These are phyloP conservation scores for Brasenia schreberi DNA, from an alignment of 164 flowering plant genomes.

Conservation along the genomic window DNA sequence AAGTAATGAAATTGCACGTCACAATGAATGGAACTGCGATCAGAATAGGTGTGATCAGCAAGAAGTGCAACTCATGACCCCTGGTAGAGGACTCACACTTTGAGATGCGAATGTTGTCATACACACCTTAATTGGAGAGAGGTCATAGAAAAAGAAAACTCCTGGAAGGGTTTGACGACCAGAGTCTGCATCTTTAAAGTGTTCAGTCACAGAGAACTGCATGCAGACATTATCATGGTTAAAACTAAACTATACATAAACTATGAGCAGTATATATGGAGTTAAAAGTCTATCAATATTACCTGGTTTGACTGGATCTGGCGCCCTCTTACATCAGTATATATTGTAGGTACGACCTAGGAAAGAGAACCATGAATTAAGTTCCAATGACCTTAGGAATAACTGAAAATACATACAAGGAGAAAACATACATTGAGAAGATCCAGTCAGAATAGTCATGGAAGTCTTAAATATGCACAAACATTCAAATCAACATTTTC, in stretches of 20 bases:
- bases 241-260: no score
- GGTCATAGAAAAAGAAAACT: constrained; percentile 62
- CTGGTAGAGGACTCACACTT: no score
- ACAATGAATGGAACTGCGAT: no score
- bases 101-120: no score
- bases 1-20: no score
- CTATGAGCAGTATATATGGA: not conserved
- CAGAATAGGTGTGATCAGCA: no score
- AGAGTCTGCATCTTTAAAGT: constrained; percentile 30
- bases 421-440: not conserved
- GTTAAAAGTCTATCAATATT: not conserved
- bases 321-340: constrained; percentile 57
- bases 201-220: constrained; percentile 80
- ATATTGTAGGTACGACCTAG: constrained; percentile 89
- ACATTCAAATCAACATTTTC: not conserved
- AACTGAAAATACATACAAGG: no score
- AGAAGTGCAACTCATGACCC: no score
- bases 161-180: constrained; percentile 43
- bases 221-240: not conserved
- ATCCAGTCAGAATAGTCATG: not conserved
- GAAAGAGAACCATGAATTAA: constrained; percentile 1
- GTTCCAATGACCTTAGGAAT: no score
- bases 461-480: not conserved
- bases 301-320: constrained; percentile 65
- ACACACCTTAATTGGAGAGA: constrained; percentile 71